Base-by-base conservation (phyloP, 2,329 filamentous ascomycete genomes). In the Claviceps monticola region DNA sequence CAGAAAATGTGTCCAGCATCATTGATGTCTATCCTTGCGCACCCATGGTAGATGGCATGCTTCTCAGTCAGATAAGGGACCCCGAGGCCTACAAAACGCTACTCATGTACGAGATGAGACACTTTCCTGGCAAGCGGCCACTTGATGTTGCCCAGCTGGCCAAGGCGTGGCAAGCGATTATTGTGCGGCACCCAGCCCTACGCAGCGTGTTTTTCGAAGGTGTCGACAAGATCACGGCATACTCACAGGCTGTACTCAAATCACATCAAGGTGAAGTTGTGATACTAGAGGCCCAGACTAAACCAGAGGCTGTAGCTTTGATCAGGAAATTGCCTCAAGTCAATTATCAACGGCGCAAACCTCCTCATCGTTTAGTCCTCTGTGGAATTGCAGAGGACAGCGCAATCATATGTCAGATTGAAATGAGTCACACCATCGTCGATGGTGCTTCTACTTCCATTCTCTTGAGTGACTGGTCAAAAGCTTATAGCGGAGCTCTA, bases 11-110 rank as follows among this genome's bases (percentile, higher is more conserved):
- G 1, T 47, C 52, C 0, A 57, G 61, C 2, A 54, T 70, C 0
- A 58, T 64, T 16, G 66, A 67, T 23, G 61, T 69, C 0, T 70
- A 66, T 19, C 68, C 68, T 1, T 68, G 65, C 53, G 67, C 67
- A 1, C 65, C 66, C 0, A 62, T 68, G 54, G 68, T 71, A 45
- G 59, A 61, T 1, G 68, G 67, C 5, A 61, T 71, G 11, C 53
- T 69, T 0, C 53, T 70, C 23, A 68, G 65, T 29, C 65, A 68
- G 17, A 46, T 51, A 26, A 55, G 38, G 45, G 49, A 50, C 0
- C 42, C 54, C 0, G 54, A 52, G 8, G 53, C 53, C 26, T 63
- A 23, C 56, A n/a, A 59, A 55, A 47, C 53, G 48, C 11, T 58
- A 57, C 53, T 54, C 52, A 19, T 50, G 50, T 37, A 56, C 58